These are phyloP conservation scores for Arabidopsis thaliana DNA, from an alignment of 345 rosid species.

Conservation along the genomic window TAIR10.1 NC_003076.8:26307001-26307500, in stretches of 20 bases:
- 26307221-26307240: slow-evolving; percentile 92
- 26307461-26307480: not conserved
- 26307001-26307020: slow-evolving; percentile 83
- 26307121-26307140: too few species aligned
- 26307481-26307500: slow-evolving; percentile 39
- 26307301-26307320: slow-evolving; percentile 93
- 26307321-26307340: slow-evolving; percentile 90
- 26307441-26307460: not conserved
- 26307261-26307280: slow-evolving; percentile 86
- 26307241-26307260: slow-evolving; percentile 81
- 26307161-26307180: not conserved
- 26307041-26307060: slow-evolving; percentile 88
- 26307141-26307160: not conserved
- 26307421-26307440: not conserved
- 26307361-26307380: slow-evolving; percentile 76
- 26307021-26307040: slow-evolving; percentile 79
- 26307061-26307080: slow-evolving; percentile 89
- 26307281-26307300: slow-evolving; percentile 94
- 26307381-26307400: slow-evolving; percentile 84
- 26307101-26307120: slow-evolving; percentile 49
- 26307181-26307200: slow-evolving; percentile 66
- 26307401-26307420: slow-evolving; percentile 78
- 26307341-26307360: slow-evolving; percentile 84
- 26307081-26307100: slow-evolving; percentile 80
- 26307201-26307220: slow-evolving; percentile 92